A percentile compares a stretch with the other conserved stretches of the same genome.
These are phyloP conservation scores for Iris macrosiphon DNA, from an alignment of 106 monocot genomes.

Conservation along the genomic window DNA sequence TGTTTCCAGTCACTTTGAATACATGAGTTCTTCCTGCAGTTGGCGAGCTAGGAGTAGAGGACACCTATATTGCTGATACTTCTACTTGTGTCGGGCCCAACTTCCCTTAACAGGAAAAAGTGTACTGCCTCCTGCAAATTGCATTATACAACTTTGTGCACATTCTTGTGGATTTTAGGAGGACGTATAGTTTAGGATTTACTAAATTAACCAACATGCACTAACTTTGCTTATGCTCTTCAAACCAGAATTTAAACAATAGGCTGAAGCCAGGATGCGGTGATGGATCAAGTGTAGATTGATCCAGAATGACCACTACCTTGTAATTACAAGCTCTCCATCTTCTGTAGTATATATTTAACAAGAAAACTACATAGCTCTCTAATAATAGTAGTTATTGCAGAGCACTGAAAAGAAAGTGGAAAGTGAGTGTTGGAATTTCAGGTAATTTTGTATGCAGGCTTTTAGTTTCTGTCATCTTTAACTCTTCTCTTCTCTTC, in stretches of 20 bases:
- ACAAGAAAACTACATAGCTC: neutral
- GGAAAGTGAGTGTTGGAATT: constrained; percentile 53
- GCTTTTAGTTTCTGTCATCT: no score
- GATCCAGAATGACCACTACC: constrained; percentile 69
- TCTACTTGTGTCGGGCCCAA: no score
- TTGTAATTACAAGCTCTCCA: constrained; percentile 26
- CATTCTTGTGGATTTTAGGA: no score
- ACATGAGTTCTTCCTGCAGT: no score
- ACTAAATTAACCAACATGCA: no score
- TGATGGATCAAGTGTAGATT: constrained; percentile 68
- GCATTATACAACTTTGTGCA: no score
- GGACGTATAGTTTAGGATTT: no score
- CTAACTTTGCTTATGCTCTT: neutral
- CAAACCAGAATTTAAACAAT: constrained; percentile 58
- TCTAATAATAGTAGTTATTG: neutral
- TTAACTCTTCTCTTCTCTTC: no score
- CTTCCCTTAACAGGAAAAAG: no score
- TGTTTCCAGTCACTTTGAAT: constrained; percentile 46
- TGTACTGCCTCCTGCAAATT: no score
- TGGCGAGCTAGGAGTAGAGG: no score
- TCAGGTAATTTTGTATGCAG: constrained; percentile 23
- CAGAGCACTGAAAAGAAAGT: constrained; percentile 48
- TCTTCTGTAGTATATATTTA: neutral
- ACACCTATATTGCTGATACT: no score
- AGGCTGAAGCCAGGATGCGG: constrained; percentile 78